Base-by-base conservation (phyloP, 2,329 filamentous ascomycete genomes). In the Cadophora sp. region DNA sequence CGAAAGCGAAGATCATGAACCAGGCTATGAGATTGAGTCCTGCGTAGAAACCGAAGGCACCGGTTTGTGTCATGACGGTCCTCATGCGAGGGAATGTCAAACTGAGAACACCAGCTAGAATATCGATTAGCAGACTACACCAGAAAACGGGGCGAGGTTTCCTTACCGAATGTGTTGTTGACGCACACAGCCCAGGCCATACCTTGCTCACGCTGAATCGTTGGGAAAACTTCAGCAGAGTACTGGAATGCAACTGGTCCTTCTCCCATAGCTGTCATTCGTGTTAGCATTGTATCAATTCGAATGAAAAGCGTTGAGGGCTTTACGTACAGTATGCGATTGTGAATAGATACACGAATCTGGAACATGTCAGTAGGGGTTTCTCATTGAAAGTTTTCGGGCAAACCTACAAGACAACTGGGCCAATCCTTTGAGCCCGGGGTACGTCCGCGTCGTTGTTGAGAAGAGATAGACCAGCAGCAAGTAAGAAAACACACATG, bases 311-410 rank as follows among this genome's bases (percentile, higher is more conserved):
- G 31, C 31, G 31, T 34, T 34, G 31, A 34, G n/a, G n/a, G 9
- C 31, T 34, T 16, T 8, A 34, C 55, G 22, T 37, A 58, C 55
- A 89, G 78, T 90, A 90, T 72, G 88, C 88, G 7, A 86, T 86
- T 0, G 84, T 85, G 69, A 91, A 91, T n/a, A 91, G 74, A 78
- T 87, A 91, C 68, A 90, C 80, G 67, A 90, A 91, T n/a, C n/a
- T n/a, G n/a, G n/a, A n/a, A n/a, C n/a, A n/a, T 1, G 87, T 90
- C 31, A 34, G 31, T 34, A 34, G 31, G 11, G 5, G 31, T 34
- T 34, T 34, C 5, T 34, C 31, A 34, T 34, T 34, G 31, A 34
- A n/a, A n/a, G n/a, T n/a, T n/a, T n/a, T n/a, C n/a, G n/a, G 31
- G 31, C 31, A 34, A 34, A 0, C 89, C 88, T n/a, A 92, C 89